Percentiles rank a stretch among this genome's conserved stretches.
Conservation (phyloP, 805 yeast genomes). For the Zygoascus flipseniorum region DNA sequence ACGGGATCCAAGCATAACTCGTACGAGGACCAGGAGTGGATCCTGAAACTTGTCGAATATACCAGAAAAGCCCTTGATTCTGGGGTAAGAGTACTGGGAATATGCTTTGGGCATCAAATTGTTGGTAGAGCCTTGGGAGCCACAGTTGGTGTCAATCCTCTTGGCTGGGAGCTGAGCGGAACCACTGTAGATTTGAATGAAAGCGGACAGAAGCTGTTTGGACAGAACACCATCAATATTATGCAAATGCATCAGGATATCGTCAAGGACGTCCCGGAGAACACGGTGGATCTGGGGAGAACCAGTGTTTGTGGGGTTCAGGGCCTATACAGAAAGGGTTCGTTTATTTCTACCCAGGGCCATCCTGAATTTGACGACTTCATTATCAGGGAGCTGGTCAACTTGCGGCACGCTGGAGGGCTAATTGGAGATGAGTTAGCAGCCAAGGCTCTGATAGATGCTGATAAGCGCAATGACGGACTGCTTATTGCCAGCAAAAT, state of each 20-base stretch:
- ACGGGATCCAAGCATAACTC: slow-evolving; percentile 32
- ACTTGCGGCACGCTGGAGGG: slow-evolving; percentile 10
- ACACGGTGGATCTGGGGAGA: slow-evolving; percentile 40
- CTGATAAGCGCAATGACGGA: slow-evolving; percentile 15
- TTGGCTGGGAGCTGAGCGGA: slow-evolving; percentile 71
- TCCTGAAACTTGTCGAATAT: slow-evolving; percentile 26
- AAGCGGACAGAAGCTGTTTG: slow-evolving; percentile 30
- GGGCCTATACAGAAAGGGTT: slow-evolving; percentile 49
- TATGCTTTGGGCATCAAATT: slow-evolving; percentile 87
- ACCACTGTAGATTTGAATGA: slow-evolving; percentile 41
- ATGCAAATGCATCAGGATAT: slow-evolving; percentile 55
- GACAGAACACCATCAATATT: slow-evolving; percentile 29
- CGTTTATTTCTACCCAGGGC: slow-evolving; percentile 69
- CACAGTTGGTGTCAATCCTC: slow-evolving; percentile 44
- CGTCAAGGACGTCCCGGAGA: slow-evolving; percentile 37
- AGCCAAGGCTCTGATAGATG: slow-evolving; percentile 8
- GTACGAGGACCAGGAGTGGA: slow-evolving; percentile 29
- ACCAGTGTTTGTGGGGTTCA: slow-evolving; percentile 53
- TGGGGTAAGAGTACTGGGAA: slow-evolving; percentile 30
- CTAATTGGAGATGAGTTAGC: slow-evolving; percentile 10
- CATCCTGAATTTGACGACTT: slow-evolving; percentile 71
- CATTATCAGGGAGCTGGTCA: slow-evolving; percentile 13
- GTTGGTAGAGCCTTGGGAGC: slow-evolving; percentile 59
- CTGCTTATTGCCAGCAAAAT: slow-evolving; percentile 14
- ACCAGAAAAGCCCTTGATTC: slow-evolving; percentile 13